Conservation (phyloP, 495 filamentous ascomycete species). For the Podospora fimiseda region DNA sequence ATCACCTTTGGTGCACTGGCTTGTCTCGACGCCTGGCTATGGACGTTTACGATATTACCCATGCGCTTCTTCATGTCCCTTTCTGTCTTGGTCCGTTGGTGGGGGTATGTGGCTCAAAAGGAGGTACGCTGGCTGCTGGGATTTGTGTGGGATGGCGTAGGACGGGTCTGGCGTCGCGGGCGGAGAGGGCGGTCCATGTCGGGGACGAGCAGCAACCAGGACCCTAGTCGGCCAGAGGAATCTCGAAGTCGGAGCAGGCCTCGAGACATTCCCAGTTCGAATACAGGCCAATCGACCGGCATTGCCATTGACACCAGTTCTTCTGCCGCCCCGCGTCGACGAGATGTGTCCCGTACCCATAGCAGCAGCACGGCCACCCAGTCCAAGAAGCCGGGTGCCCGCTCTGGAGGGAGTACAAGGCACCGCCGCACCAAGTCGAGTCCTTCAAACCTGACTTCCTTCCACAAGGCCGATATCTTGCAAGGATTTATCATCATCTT, state of each 20-base stretch:
- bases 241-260: constrained; percentile 33
- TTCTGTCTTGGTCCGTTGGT: constrained; percentile 67
- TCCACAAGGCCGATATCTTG: constrained; percentile 91
- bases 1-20: constrained; percentile 83
- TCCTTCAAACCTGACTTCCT: constrained; percentile 74
- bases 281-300: not conserved
- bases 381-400: constrained; percentile 7
- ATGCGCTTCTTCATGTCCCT: constrained; percentile 82
- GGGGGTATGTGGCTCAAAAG: constrained; percentile 54
- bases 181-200: constrained; percentile 43
- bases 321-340: not conserved
- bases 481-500: constrained; percentile 79
- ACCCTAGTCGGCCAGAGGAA: constrained; percentile 25
- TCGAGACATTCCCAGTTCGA: constrained; percentile 15
- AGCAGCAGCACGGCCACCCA: not conserved
- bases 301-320: not conserved
- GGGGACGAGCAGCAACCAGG: constrained; percentile 19
- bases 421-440: constrained; percentile 76
- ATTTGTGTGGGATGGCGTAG: constrained; percentile 69
- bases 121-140: constrained; percentile 61
- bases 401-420: constrained; percentile 35
- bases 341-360: constrained; percentile 5
- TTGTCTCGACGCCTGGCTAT: constrained; percentile 95
- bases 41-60: constrained; percentile 90
- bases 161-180: constrained; percentile 63